These are phyloP conservation scores for Melanomma pulvis-pyrius DNA, from an alignment of 495 filamentous ascomycete species.

Conservation along the genomic window DNA sequence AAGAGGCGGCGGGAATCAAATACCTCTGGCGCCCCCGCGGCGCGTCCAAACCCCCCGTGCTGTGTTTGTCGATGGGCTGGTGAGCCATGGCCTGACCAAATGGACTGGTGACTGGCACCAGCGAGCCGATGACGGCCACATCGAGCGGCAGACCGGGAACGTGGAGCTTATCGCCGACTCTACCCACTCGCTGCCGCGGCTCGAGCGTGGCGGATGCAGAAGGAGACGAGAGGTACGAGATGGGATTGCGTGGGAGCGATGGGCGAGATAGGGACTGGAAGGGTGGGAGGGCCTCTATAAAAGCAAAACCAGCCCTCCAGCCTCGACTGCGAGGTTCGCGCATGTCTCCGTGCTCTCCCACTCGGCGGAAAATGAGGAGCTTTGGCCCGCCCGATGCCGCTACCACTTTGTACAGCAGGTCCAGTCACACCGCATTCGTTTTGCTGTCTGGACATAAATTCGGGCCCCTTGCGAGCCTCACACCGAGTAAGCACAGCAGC, in stretches of 20 bases:
- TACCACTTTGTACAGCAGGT: background rate
- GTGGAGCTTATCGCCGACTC: constrained; percentile 30
- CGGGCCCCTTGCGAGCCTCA: too few relatives aligned
- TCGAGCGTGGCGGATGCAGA: background rate
- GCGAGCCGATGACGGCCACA: constrained; percentile 33
- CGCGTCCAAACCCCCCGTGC: background rate
- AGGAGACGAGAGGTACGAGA: background rate
- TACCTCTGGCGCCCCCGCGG: constrained; percentile 29
- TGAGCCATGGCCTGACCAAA: constrained; percentile 10
- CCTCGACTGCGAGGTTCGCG: background rate
- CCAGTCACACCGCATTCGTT: constrained; percentile 10
- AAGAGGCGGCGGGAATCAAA: constrained; percentile 17
- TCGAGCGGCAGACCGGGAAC: constrained; percentile 8
- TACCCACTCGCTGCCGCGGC: constrained; percentile 23
- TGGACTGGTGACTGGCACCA: constrained; percentile 15
- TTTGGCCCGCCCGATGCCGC: background rate
- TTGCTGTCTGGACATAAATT: too few relatives aligned
- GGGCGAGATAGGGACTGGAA: constrained; percentile 1
- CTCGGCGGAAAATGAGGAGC: background rate
- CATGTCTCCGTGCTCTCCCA: constrained; percentile 1
- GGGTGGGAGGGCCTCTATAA: background rate
- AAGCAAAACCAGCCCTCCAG: background rate
- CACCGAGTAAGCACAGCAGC: too few relatives aligned
- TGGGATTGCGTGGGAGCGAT: constrained; percentile 22
- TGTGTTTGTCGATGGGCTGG: constrained; percentile 12